A percentile compares a stretch with the other conserved stretches of the same genome.
phyloP scores from a whole-genome alignment of 140 eudicot species.

The Erigeron philadelphicus region DNA sequence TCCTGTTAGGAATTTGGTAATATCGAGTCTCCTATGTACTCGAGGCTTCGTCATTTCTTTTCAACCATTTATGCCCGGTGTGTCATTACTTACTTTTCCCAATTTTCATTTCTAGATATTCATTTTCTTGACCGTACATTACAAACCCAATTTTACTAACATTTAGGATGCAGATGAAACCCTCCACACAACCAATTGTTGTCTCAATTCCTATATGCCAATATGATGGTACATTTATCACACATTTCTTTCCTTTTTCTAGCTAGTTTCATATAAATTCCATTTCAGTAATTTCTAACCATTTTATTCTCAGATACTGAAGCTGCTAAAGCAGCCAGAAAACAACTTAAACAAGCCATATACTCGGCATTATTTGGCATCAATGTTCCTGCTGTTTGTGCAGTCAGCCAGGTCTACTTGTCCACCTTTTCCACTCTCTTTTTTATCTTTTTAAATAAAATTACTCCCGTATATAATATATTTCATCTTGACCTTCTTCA shows the following conservation, averaged over 20 bases:
- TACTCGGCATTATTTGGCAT: constrained; percentile 71
- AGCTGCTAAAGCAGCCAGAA: constrained; percentile 76
- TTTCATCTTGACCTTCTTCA: constrained; percentile 28
- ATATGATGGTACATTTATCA: constrained; percentile 47
- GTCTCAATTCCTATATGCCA: constrained; percentile 82
- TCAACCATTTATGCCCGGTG: constrained; percentile 77
- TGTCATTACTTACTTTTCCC: constrained; percentile 4
- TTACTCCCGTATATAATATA: neutral
- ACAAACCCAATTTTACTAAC: neutral
- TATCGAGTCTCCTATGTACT: constrained; percentile 81
- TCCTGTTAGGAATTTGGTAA: constrained; percentile 85
- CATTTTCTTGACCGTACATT: constrained; percentile 3
- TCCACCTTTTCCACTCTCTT: constrained; percentile 2
- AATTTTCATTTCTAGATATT: neutral
- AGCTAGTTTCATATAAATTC: constrained; percentile 6
- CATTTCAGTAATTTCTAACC: neutral
- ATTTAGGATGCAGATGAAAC: constrained; percentile 92
- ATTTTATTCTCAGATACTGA: constrained; percentile 55
- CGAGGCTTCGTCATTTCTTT: constrained; percentile 78
- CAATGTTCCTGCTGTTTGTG: constrained; percentile 96
- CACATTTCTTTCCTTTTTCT: neutral
- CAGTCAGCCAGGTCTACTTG: constrained; percentile 68
- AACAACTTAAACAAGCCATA: constrained; percentile 77
- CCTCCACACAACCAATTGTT: constrained; percentile 68
- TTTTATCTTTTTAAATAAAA: constrained; percentile 7